Evolutionary conservation across 108 stramenopile genomes (phyloP), one percentile per base, ranked within the genome.

Genomic region (Mediolabrus comicus): DNA sequence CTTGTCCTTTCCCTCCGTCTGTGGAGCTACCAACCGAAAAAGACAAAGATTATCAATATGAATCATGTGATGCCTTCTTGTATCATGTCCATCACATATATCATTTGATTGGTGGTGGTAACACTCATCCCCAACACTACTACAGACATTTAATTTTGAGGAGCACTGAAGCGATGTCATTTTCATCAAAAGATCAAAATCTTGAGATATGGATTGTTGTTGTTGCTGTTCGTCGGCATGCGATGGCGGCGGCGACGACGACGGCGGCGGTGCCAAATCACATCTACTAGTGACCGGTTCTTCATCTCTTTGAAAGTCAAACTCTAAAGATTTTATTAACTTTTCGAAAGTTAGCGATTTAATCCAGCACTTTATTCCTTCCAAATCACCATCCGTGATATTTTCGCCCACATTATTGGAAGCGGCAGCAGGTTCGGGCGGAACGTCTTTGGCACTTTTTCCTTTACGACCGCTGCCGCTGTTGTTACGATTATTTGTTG

Each of bases 361-460:
- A n/a, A 74, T 38, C 72, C 72, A 74, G 65, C 35, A 52, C 19
- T 38, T 65, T 33, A 74, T 74, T 11, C 65, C 64, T 13, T 65
- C 29, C 27, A 74, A 51, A 64, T 65, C 58, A 16, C 36, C 52
- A 24, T 13, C 32, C 1, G 65, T 32, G 13, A 46, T 74, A 16
- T 57, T 19, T 28, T 63, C 62, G 25, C 41, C 25, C 16, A 31
- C 9, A 4, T 16, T n/a, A n/a, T n/a, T n/a, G n/a, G n/a, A n/a
- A 6, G 17, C 22, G 46, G 46, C 46, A 22, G 46, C 46, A 49
- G 46, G 41, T 17, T 4, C n/a, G 6, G 41, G 41, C 5, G 41
- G 19, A 8, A 9, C 46, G 46, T 22, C 8, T 24, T 49, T 49
- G 7, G 3, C 7, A 33, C 7, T 33, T 8, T 49, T 4, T 49